Evolutionary conservation across 2,329 filamentous ascomycete genomes (phyloP).

Genomic region (Beauveria caledonica): DNA sequence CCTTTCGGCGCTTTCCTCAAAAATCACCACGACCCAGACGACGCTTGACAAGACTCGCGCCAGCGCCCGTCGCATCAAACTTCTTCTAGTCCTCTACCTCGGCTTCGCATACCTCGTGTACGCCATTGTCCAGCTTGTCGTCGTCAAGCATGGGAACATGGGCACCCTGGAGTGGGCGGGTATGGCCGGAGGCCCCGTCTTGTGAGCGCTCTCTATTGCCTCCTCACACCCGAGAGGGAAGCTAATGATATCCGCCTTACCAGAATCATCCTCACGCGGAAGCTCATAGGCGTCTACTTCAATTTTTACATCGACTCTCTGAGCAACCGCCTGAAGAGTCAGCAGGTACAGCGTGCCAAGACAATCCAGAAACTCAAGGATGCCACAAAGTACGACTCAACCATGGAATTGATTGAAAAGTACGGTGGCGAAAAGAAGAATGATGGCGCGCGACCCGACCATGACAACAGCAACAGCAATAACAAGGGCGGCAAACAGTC

Average conservation of each 20-base stretch:
- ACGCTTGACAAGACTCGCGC: conserved; percentile 66
- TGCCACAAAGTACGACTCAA: conserved; percentile 93
- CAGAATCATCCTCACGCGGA: conserved; percentile 74
- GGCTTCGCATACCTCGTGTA: conserved; percentile 86
- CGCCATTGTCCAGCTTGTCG: conserved; percentile 70
- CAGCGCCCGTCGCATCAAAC: conserved; percentile 68
- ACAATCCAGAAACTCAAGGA: conserved; percentile 93
- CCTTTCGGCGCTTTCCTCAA: conserved; percentile 70
- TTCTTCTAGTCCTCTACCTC: conserved; percentile 84
- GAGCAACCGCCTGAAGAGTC: conserved; percentile 60
- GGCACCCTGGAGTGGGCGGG: conserved; percentile 69
- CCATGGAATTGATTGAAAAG: conserved; percentile 85
- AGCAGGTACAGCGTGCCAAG: conserved; percentile 69
- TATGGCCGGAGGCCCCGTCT: conserved; percentile 66
- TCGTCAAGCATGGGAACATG: conserved; percentile 77
- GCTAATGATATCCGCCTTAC: conserved; percentile 13
- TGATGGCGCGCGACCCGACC: conserved; percentile 20
- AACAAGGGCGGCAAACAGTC: conserved; percentile 15
- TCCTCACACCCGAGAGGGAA: background rate
- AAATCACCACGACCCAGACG: conserved; percentile 68
- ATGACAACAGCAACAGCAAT: conserved; percentile 3
- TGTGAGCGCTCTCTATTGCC: conserved; percentile 44
- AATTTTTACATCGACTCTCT: conserved; percentile 70
- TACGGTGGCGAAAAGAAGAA: conserved; percentile 65
- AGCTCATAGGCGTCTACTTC: conserved; percentile 60